These are phyloP conservation scores for Allantophomopsis lycopodina DNA, from an alignment of 2,329 filamentous ascomycete species.

Conservation along the genomic window DNA sequence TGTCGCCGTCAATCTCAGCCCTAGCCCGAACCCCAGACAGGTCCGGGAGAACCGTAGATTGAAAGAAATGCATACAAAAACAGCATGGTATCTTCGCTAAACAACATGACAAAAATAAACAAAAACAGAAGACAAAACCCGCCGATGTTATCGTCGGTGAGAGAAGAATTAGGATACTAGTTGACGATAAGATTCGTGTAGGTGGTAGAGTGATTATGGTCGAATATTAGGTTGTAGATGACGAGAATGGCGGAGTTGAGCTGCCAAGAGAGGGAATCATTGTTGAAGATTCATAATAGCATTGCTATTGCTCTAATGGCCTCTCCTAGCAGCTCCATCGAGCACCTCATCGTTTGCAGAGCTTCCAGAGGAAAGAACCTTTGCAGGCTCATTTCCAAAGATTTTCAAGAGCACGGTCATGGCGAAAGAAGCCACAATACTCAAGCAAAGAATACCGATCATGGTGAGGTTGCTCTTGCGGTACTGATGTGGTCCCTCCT, in stretches of 20 bases:
- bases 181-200: no score
- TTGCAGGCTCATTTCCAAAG: conserved; percentile 37
- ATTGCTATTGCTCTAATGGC: conserved; percentile 14
- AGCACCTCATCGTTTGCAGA: conserved; percentile 25
- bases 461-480: conserved; percentile 77
- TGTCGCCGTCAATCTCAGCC: conserved; percentile 23
- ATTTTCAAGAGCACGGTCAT: conserved; percentile 55
- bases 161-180: no score
- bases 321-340: conserved; percentile 47
- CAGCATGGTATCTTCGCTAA: conserved; percentile 37
- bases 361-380: conserved; percentile 23
- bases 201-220: no score
- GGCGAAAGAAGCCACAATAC: conserved; percentile 55
- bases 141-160: no score
- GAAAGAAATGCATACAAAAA: conserved; percentile 39
- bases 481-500: conserved; percentile 55
- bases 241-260: conserved; percentile 3
- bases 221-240: neutral
- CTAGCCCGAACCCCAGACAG: conserved; percentile 4
- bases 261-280: conserved; percentile 1
- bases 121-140: conserved; percentile 8
- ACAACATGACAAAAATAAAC: conserved; percentile 5
- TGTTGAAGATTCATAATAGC: conserved; percentile 11
- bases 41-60: conserved; percentile 23
- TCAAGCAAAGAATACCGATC: conserved; percentile 71